Conservation (phyloP, 352 stramenopile species). For the Aphanomyces cochlioides region DNA sequence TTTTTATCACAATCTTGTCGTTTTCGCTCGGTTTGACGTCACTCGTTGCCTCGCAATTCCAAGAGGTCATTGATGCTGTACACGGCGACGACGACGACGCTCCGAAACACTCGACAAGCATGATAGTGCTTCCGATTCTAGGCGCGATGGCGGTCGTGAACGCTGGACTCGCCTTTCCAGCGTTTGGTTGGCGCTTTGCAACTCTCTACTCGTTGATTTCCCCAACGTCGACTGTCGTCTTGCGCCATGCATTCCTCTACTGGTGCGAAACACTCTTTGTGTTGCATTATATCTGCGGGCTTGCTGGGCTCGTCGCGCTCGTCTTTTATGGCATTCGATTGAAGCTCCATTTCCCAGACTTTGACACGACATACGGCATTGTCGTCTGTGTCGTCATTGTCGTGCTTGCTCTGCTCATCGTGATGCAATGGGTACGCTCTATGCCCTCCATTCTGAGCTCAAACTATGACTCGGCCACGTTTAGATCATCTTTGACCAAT, state of each 20-base stretch:
- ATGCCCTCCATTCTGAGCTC: background rate
- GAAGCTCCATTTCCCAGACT: background rate
- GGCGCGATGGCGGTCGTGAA: conserved; percentile 20
- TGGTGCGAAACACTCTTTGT: conserved; percentile 22
- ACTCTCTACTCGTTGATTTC: conserved; percentile 4
- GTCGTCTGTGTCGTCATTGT: background rate
- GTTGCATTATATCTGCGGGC: background rate
- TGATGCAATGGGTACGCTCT: conserved; percentile 1
- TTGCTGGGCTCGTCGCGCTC: background rate
- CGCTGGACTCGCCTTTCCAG: conserved; percentile 12
- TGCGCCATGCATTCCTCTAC: conserved; percentile 6
- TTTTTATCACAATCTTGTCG: conserved; percentile 6
- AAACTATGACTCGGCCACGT: background rate
- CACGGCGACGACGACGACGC: background rate
- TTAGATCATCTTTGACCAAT: conserved; percentile 60
- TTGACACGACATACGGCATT: conserved; percentile 3
- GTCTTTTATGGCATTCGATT: conserved; percentile 9
- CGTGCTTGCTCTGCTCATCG: conserved; percentile 2
- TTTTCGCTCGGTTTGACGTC: conserved; percentile 1
- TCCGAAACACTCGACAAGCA: conserved; percentile 3
- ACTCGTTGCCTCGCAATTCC: conserved; percentile 9
- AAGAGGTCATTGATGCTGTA: background rate
- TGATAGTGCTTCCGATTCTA: conserved; percentile 16
- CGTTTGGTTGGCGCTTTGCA: conserved; percentile 16
- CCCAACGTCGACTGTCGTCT: conserved; percentile 12